Evolutionary conservation across 441 rosid genomes (phyloP), one percentile per base, ranked within the genome.

Genomic region (Adansonia gregorii): DNA sequence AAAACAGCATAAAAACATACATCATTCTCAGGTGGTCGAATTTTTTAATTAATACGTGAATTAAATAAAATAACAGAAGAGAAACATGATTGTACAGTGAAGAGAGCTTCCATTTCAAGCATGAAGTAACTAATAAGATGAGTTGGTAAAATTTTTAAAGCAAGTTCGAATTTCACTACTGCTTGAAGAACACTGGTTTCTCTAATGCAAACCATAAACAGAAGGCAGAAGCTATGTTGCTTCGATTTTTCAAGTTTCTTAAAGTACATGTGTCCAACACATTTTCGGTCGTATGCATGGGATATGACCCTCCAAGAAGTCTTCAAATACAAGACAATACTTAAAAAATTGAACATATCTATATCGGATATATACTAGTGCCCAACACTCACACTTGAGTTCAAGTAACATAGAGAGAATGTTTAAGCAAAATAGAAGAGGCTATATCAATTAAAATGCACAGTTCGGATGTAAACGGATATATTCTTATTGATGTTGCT

Each of bases 1-100:
- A 84, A n/a, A 35, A 63, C 66, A 20, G 65, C 45, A 52, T 15
- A 58, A 69, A 31, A 55, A 35, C 43, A 27, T 24, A 61, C 66
- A 66, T 9, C 39, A 12, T 66, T 52, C 69, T 46, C 17, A 67
- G 60, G 66, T 19, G 58, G 70, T 35, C 0, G 4, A 20, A 31
- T 59, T 59, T 24, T 24, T 7, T 39, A 4, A 6, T 56, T 27
- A 60, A 24, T 9, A 22, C 41, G 0, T 8, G 43, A 51, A 48
- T 1, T 11, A 43, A 64, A 71, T 8, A 12, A 6, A 19, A 58
- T 35, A 61, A 67, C 24, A 31, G 4, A 67, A 6, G 5, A 0
- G 41, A 74, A 8, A 65, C 22, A 15, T 17, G 3, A 67, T 31
- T 69, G 39, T 49, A 31, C 6, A 41, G 58, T 39, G 12, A 43